Evolutionary conservation across 768 basidiomycete species (phyloP).

Genomic region (Lentinula edodes): DNA sequence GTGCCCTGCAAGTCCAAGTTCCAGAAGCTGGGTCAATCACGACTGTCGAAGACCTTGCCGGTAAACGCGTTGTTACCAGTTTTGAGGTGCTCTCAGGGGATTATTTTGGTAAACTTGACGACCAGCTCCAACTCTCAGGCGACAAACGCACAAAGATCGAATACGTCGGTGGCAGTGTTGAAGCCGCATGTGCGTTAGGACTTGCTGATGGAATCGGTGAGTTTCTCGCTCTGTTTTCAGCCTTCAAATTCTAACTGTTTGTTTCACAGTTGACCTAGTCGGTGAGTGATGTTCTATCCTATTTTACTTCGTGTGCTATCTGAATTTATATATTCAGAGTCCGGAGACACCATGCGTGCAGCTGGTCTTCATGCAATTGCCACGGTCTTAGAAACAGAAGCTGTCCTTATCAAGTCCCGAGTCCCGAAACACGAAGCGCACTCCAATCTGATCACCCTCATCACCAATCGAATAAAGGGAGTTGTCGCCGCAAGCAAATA

Average conservation of each 20-base stretch:
- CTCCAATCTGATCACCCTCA: slow-evolving; percentile 63
- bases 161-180: slow-evolving; percentile 96
- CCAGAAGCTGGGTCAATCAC: slow-evolving; percentile 71
- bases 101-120: slow-evolving; percentile 71
- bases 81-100: slow-evolving; percentile 84
- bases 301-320: too few relatives aligned
- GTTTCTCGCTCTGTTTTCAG: slow-evolving; percentile 17
- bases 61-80: slow-evolving; percentile 91
- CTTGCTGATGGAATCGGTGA: slow-evolving; percentile 94
- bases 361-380: slow-evolving; percentile 92
- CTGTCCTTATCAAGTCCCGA: slow-evolving; percentile 85
- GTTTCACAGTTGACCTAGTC: slow-evolving; percentile 79
- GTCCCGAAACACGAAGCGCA: slow-evolving; percentile 58
- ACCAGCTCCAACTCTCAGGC: slow-evolving; percentile 41
- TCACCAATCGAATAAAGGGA: slow-evolving; percentile 86
- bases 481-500: slow-evolving; percentile 86
- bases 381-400: slow-evolving; percentile 81
- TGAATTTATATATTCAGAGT: slow-evolving; percentile 49
- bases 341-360: slow-evolving; percentile 99
- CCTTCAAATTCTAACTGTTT: neutral
- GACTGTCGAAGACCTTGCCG: slow-evolving; percentile 73
- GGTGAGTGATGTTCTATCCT: slow-evolving; percentile 42
- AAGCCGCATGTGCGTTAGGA: slow-evolving; percentile 95
- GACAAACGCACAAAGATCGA: slow-evolving; percentile 75
- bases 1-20: slow-evolving; percentile 84